These are phyloP conservation scores for Gymnopilus junonius DNA, from an alignment of 768 basidiomycete species.

Conservation along the genomic window DNA sequence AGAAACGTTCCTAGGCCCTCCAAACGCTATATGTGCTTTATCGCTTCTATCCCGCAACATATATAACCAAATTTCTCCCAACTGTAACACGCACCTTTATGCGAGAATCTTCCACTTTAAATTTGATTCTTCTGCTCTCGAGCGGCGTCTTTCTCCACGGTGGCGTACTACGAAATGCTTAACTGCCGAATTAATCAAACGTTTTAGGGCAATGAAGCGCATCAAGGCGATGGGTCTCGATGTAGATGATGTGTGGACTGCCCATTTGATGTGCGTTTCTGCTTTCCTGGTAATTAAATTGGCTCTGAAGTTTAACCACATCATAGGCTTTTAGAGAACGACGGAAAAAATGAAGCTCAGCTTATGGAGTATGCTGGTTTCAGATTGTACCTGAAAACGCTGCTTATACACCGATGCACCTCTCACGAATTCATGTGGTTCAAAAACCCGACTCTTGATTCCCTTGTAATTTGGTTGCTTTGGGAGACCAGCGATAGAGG, in stretches of 20 bases:
- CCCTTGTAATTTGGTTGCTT: slow-evolving; percentile 48
- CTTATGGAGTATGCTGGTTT: slow-evolving; percentile 46
- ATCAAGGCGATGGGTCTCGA: slow-evolving; percentile 35
- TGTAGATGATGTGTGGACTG: slow-evolving; percentile 55
- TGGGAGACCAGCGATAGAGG: slow-evolving; percentile 51
- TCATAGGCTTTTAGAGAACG: slow-evolving; percentile 49
- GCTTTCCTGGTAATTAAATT: not conserved
- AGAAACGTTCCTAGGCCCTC: slow-evolving; percentile 47
- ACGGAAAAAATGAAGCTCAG: slow-evolving; percentile 49
- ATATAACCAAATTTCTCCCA: slow-evolving; percentile 37
- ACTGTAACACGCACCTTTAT: slow-evolving; percentile 42
- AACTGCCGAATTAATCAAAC: slow-evolving; percentile 47
- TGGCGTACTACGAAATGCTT: slow-evolving; percentile 43
- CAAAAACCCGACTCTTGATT: slow-evolving; percentile 37
- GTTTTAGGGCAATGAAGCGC: slow-evolving; percentile 44
- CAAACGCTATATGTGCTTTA: slow-evolving; percentile 39
- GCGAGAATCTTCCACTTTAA: slow-evolving; percentile 48
- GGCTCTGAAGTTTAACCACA: not conserved
- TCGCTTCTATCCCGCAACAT: slow-evolving; percentile 42
- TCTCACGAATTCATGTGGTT: slow-evolving; percentile 23
- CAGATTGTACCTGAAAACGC: slow-evolving; percentile 24
- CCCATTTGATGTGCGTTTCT: slow-evolving; percentile 48
- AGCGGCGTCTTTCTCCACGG: slow-evolving; percentile 39
- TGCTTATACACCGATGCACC: slow-evolving; percentile 20
- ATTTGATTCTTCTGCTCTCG: slow-evolving; percentile 46